Base-by-base conservation (phyloP, 1,284 basidiomycete genomes). In the Trametes versicolor region DNA sequence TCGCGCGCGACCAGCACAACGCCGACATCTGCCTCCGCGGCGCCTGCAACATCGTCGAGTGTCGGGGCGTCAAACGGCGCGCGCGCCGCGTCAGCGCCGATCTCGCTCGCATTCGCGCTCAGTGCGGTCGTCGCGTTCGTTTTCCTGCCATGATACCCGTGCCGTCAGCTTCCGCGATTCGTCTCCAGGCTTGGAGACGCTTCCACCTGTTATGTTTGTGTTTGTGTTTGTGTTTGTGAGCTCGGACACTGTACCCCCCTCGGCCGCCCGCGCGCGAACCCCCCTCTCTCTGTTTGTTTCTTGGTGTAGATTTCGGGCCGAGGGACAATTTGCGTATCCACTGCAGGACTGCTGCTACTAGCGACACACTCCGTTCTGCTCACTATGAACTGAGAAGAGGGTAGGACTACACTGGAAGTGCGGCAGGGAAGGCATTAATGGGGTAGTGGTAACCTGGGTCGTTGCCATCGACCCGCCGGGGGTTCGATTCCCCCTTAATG, bases 401-500 rank as follows among this genome's bases (percentile, higher is more conserved):
- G 37, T 12, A n/a, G 15, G 6, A 7, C 41, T 43, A 17, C n/a
- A 2, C 4, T 13, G 15, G 41, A 4, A 17, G 6, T 4, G 41
- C 13, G 6, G 17, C 6, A n/a, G 9, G 2, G 7, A 10, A 45
- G 1, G 67, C 68, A 69, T 69, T 69, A 69, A 69, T 67, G 68
- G 68, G 68, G 68, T 69, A 69, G 68, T 69, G 68, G 68, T 69
- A 69, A 69, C 65, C 65, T 69, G 68, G 65, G 68, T 69, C 68
- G 68, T 69, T 69, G 68, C 65, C 72, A 82, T 81, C 77, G 76
- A 88, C 87, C 87, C 87, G 87, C 87, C 87, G 87, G 86, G 87
- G 83, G 88, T 89, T 89, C 87, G 85, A 90, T 89, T 89, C 87
- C 86, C 87, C 72, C 87, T 89, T 88, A 87, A 88, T 89, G 88